Evolutionary conservation across 1,284 basidiomycete species (phyloP), one percentile per base, ranked within the genome.

Genomic region (Puccinia hordei): DNA sequence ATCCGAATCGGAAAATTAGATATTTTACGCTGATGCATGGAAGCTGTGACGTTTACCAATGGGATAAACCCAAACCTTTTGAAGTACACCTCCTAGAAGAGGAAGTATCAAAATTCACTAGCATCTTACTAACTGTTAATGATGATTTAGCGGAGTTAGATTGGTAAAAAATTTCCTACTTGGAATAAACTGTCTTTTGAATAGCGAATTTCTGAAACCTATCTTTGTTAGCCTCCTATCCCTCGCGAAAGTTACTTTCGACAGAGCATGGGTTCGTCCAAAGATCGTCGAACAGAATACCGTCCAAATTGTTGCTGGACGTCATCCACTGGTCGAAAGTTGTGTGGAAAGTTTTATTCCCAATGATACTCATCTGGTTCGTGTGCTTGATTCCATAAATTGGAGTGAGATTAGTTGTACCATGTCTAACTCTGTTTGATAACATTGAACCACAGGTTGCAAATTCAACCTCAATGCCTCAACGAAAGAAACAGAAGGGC

Each of bases 301-400:
- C 17, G 73, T 80, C 12, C 35, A 72, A 51, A 80, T 80, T n/a
- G 33, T 69, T 41, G 57, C 41, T 17, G 77, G 77, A 41, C 66
- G 77, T 46, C 77, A 80, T 80, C 77, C 77, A 22, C 55, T 80
- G 38, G 77, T 80, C 5, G 77, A 80, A 65, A 69, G 65, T 15
- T 80, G 77, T 53, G 77, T 80, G 44, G 68, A 80, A 22, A 80
- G 27, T 59, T 80, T 61, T 44, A 71, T 80, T 38, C 51, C 51
- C 0, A 80, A 80, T 44, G 77, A 80, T 59, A 80, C 77, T 22
- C 46, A 59, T 30, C 30, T 80, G 55, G 77, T 80, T 59, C 24
- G 77, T 38, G 15, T 59, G 30, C 33, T 24, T 0, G 38, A 41
- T 41, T 41, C 12, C 38, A 41, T 41, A 41, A 41, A 41, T 41